Evolutionary conservation across 495 filamentous ascomycete genomes (phyloP).

Genomic region (Chaetomium cochliodes): DNA sequence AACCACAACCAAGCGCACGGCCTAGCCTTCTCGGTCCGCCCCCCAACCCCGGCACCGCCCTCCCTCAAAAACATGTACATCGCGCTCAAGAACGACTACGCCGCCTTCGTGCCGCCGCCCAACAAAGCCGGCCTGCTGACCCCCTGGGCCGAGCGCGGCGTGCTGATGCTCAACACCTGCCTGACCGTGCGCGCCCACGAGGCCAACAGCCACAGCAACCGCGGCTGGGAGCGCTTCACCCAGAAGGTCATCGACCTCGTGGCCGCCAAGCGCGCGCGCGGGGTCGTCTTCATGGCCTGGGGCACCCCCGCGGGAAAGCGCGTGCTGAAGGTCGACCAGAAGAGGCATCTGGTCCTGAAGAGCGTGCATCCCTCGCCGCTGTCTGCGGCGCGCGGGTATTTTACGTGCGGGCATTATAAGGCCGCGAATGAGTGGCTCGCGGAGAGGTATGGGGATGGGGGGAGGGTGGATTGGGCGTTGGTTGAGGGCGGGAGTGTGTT

Average conservation of each 20-base stretch:
- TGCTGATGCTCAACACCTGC: conserved; percentile 88
- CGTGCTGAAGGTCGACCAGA: conserved; percentile 63
- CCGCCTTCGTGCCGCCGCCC: conserved; percentile 69
- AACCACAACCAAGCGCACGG: conserved; percentile 94
- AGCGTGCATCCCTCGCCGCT: conserved; percentile 89
- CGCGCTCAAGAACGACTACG: conserved; percentile 81
- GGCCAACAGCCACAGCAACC: conserved; percentile 74
- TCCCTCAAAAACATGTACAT: conserved; percentile 91
- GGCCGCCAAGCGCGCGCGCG: conserved; percentile 65
- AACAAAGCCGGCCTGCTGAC: conserved; percentile 76
- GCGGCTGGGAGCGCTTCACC: conserved; percentile 91
- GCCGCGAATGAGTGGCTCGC: conserved; percentile 88
- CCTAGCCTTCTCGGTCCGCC: conserved; percentile 87
- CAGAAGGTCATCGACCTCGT: conserved; percentile 87
- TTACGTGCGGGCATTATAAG: conserved; percentile 82
- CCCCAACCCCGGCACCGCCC: conserved; percentile 82
- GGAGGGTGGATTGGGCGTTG: conserved; percentile 85
- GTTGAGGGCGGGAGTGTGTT: conserved; percentile 28
- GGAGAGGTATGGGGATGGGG: conserved; percentile 69
- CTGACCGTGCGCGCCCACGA: conserved; percentile 87
- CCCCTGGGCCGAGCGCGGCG: conserved; percentile 89
- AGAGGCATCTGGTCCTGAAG: conserved; percentile 75
- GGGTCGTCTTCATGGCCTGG: conserved; percentile 96
- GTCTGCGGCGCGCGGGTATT: conserved; percentile 77
- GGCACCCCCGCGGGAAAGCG: conserved; percentile 75